These are phyloP conservation scores for Yamadazyma kitorensis DNA, from an alignment of 805 yeast genomes.

Conservation along the genomic window DNA sequence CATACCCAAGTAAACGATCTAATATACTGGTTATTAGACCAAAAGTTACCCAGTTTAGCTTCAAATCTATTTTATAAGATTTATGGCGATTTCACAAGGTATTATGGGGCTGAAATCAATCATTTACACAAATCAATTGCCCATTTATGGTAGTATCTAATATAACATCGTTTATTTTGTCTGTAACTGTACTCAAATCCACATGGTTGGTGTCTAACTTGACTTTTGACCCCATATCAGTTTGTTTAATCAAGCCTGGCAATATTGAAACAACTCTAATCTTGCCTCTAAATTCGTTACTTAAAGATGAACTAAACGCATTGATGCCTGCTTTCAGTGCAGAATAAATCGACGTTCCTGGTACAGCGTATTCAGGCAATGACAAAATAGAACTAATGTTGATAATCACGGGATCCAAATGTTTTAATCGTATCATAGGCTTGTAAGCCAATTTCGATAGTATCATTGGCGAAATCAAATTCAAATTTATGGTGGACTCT, in stretches of 20 bases:
- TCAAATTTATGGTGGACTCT: constrained; percentile 46
- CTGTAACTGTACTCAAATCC: constrained; percentile 25
- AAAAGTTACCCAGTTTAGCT: neutral
- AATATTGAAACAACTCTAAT: constrained; percentile 63
- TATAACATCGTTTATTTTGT: constrained; percentile 20
- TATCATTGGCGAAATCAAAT: constrained; percentile 60
- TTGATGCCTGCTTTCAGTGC: constrained; percentile 70
- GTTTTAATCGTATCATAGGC: constrained; percentile 44
- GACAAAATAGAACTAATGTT: constrained; percentile 70
- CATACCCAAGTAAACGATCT: constrained; percentile 9
- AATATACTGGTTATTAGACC: constrained; percentile 10
- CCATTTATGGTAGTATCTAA: constrained; percentile 28
- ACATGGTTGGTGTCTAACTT: constrained; percentile 20
- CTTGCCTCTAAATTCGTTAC: constrained; percentile 54
- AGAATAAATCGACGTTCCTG: constrained; percentile 65
- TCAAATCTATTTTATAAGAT: constrained; percentile 3
- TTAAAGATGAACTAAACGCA: constrained; percentile 58
- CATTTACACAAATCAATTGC: constrained; percentile 11
- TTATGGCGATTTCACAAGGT: constrained; percentile 9
- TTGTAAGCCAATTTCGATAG: constrained; percentile 51
- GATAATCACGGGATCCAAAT: constrained; percentile 39
- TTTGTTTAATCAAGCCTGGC: constrained; percentile 66
- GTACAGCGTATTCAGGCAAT: constrained; percentile 25
- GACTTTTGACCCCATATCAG: constrained; percentile 57
- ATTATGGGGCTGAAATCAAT: no score